Evolutionary conservation across 768 basidiomycete species (phyloP), one percentile per base, ranked within the genome.

Genomic region (Xanthoconium stramineum): DNA sequence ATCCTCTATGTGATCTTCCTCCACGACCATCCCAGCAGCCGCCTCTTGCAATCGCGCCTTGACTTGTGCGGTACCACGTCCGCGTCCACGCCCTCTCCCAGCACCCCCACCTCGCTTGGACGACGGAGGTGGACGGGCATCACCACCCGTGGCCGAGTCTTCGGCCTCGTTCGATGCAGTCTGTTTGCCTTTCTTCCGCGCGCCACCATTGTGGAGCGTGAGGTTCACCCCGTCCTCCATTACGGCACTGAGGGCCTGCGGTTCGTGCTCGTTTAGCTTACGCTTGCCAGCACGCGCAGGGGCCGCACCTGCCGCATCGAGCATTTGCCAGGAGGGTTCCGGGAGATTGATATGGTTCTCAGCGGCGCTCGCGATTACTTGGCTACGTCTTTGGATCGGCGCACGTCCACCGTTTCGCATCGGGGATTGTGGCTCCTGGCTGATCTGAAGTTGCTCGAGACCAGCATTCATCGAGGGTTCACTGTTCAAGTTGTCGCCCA

Each of bases 321-420:
- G 74, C 80, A 86, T 83, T 63, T 86, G 83, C 69, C 73, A 76
- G 28, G 82, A 80, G 20, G 83, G 84, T 57, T 82, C 79, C 0
- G 75, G 74, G 10, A 82, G 72, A 1, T 71, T 77, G 3, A 69
- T 66, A 44, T 65, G 42, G 30, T 65, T 61, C 42, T 81, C 80
- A 6, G 73, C 78, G 29, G 81, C 81, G 32, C 78, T 69, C 7
- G 75, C 71, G 1, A 82, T 61, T 0, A 83, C 74, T 39, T 79
- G 72, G 58, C 78, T 80, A 3, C 80, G 78, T 14, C 82, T 77
- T 56, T 77, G 80, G 17, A 81, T 74, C 14, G 62, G 60, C 7
- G 59, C 51, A 33, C 69, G 64, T 43, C 62, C 61, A 28, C 58
- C 38, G 6, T 47, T 60, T 33, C 8, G 52, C 20, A 50, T 55